phyloP scores from a whole-genome alignment of 345 rosid species.

The Anacardium occidentale region DNA sequence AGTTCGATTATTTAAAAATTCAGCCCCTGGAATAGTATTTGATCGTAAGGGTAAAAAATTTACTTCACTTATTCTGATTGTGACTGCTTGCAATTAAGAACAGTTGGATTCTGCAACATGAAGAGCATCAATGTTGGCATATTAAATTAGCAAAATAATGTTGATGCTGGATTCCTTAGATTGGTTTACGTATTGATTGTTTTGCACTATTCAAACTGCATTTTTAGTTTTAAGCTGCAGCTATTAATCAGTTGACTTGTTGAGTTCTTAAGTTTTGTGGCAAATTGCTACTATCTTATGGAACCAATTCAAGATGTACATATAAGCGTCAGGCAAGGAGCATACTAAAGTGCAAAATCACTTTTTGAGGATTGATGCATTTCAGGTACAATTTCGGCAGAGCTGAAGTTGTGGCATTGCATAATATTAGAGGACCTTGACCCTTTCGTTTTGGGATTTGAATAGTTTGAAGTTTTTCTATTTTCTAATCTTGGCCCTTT shows the following conservation, averaged over 20 bases:
- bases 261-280: background rate
- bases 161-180: background rate
- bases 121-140: background rate
- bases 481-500: conserved; percentile 6
- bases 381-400: background rate
- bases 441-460: background rate
- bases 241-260: background rate
- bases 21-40: conserved; percentile 67
- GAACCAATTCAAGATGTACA: background rate
- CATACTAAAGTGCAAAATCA: background rate
- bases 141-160: background rate
- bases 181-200: background rate
- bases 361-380: background rate
- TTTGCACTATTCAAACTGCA: background rate
- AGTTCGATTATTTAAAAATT: conserved; percentile 64
- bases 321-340: background rate
- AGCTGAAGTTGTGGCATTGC: conserved; percentile 7
- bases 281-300: background rate
- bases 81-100: background rate
- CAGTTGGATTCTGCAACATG: background rate
- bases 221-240: background rate
- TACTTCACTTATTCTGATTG: background rate
- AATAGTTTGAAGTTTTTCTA: background rate
- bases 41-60: conserved; percentile 52
- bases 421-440: background rate